Evolutionary conservation across 768 basidiomycete genomes (phyloP), one percentile per base, ranked within the genome.

Genomic region (Coprinellus micaceus): DNA sequence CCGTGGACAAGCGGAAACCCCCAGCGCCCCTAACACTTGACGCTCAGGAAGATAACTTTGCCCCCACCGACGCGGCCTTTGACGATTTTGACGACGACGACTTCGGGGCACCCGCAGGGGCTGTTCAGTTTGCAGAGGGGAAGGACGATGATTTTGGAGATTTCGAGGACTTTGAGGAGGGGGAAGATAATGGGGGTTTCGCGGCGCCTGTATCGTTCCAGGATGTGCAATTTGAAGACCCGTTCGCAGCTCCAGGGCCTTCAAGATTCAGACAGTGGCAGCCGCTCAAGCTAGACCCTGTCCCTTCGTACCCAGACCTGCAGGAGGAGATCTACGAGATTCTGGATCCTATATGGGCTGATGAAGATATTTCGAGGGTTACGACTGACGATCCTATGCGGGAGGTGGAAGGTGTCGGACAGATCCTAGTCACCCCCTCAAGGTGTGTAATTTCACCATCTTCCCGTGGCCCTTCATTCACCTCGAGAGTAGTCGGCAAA

Each of bases 111-210:
- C 65, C 76, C 45, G 65, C 66, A 60, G 81, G 81, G 30, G 71
- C 71, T 2, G 73, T 52, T 26, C 63, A 64, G 52, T 77, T 78
- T 15, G n/a, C n/a, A n/a, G 75, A 70, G n/a, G 71, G 62, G 1
- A 79, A 74, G 13, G 86, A 89, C 45, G 92, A 91, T 61, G 89
- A 91, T 57, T 91, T 91, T 70, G 89, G 85, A n/a, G 91, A 93
- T 61, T 93, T 93, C 70, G 91, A 87, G 17, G 93, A 94, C 65
- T 93, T 93, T 69, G 90, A 84, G 62, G 89, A 59, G 45, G 53
- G 36, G 9, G 28, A 36, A 4, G 41, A 47, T 26, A 53, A 33
- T 33, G 33, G 33, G 6, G 33, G 33, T 33, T 33, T 53, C 15
- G 26, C 47, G 25, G 29, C 58, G 2, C 49, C 30, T 26, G 44